Evolutionary conservation across 257 asterid species (phyloP).

Genomic region (Penstemon newberryi): DNA sequence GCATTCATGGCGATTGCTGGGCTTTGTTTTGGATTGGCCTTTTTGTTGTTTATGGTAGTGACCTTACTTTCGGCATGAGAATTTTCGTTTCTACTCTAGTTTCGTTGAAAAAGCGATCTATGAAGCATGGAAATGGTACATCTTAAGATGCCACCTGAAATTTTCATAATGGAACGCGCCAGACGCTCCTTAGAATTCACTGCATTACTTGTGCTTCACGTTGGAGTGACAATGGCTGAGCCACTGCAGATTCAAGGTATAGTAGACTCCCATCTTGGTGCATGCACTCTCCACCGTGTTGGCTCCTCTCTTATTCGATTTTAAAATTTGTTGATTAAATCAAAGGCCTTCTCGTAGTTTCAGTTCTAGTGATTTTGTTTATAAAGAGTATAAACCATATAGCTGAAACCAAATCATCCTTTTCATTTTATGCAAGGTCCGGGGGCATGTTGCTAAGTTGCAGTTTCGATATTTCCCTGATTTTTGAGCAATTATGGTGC

Average conservation of each 20-base stretch:
- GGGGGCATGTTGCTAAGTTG: too few species aligned
- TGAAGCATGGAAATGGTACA: neutral
- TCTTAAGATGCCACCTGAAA: slow-evolving; percentile 6
- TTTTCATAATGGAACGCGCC: neutral
- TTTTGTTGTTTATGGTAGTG: slow-evolving; percentile 59
- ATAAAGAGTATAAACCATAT: neutral
- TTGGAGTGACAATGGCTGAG: neutral
- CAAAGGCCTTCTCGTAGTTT: too few species aligned
- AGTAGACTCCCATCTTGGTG: neutral
- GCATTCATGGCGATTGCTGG: slow-evolving; percentile 64
- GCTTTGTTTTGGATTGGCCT: slow-evolving; percentile 73
- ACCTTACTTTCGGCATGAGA: slow-evolving; percentile 72
- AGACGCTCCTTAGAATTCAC: neutral
- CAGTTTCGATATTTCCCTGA: too few species aligned
- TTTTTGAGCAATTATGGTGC: too few species aligned
- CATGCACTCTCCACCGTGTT: too few species aligned
- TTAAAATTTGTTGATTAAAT: too few species aligned
- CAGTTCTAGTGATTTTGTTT: neutral
- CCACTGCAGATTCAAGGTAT: neutral
- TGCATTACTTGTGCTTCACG: neutral
- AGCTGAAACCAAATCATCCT: too few species aligned
- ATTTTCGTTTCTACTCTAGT: neutral
- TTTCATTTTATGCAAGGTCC: too few species aligned
- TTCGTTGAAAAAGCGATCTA: neutral
- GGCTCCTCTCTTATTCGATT: too few species aligned